phyloP scores from a whole-genome alignment of 2,329 filamentous ascomycete species.

The Aspergillus aculeatus region DNA sequence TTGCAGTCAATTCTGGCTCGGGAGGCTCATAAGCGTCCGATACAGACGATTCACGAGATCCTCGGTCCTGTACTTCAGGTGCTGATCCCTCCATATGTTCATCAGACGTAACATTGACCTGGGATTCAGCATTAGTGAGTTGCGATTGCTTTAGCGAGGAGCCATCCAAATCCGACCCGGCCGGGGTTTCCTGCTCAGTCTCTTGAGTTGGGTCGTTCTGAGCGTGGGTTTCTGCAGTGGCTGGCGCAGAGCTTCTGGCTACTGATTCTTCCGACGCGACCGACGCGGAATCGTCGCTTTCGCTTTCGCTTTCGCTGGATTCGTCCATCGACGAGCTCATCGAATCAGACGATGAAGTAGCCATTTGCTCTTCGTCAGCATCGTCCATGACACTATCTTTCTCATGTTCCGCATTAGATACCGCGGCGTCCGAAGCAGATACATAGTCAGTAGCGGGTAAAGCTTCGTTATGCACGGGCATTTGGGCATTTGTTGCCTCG shows the following conservation, averaged over 20 bases:
- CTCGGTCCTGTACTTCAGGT: constrained; percentile 14
- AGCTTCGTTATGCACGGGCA: background rate
- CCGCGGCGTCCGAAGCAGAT: background rate
- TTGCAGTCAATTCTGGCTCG: constrained; percentile 34
- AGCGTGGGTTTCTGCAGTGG: background rate
- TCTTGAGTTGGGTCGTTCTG: background rate
- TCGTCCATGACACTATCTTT: constrained; percentile 12
- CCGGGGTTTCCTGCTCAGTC: constrained; percentile 9
- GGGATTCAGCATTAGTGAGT: constrained; percentile 3
- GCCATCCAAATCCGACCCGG: background rate
- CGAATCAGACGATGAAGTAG: constrained; percentile 30
- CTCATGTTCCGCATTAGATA: background rate
- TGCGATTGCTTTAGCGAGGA: constrained; percentile 11
- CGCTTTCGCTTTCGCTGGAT: constrained; percentile 31
- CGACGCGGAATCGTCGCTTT: constrained; percentile 5
- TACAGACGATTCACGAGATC: constrained; percentile 30
- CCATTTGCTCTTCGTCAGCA: constrained; percentile 15
- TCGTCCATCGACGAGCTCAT: constrained; percentile 41
- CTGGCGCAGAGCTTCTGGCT: constrained; percentile 1
- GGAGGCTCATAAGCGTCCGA: constrained; percentile 60
- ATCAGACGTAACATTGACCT: constrained; percentile 7
- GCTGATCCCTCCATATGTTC: constrained; percentile 3
- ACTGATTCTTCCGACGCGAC: constrained; percentile 12
- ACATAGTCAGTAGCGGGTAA: background rate
- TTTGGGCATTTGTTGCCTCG: background rate